These are phyloP conservation scores for Xylaria flabelliformis DNA, from an alignment of 495 filamentous ascomycete genomes.

Conservation along the genomic window DNA sequence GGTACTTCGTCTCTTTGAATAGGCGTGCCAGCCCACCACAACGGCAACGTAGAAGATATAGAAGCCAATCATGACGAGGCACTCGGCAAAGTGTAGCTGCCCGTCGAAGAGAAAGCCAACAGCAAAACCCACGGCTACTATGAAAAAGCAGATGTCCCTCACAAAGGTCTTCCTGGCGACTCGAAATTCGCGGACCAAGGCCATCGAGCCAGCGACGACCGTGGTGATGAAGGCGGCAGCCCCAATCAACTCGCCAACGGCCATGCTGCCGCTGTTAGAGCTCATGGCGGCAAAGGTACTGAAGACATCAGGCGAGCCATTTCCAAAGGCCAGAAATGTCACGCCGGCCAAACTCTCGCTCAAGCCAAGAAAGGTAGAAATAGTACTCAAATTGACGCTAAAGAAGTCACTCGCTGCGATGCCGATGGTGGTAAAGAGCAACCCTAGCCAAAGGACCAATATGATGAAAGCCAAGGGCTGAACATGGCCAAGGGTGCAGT, in stretches of 20 bases:
- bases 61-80: conserved; percentile 84
- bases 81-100: conserved; percentile 85
- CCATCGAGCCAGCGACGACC: conserved; percentile 98
- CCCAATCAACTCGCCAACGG: conserved; percentile 93
- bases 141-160: conserved; percentile 92
- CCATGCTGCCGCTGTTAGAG: conserved; percentile 93
- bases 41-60: conserved; percentile 90
- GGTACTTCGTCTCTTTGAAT: conserved; percentile 64
- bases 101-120: conserved; percentile 90
- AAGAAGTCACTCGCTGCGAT: conserved; percentile 98
- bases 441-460: conserved; percentile 80
- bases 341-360: conserved; percentile 97
- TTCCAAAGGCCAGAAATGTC: conserved; percentile 96
- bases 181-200: conserved; percentile 88
- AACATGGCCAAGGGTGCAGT: conserved; percentile 75
- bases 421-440: conserved; percentile 97
- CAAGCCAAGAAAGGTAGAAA: conserved; percentile 84
- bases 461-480: conserved; percentile 79
- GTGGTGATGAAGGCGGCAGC: conserved; percentile 96
- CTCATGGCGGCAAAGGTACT: conserved; percentile 98
- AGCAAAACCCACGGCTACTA: conserved; percentile 84
- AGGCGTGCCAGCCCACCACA: conserved; percentile 94
- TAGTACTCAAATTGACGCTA: conserved; percentile 93
- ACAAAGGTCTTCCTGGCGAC: conserved; percentile 89
- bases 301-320: conserved; percentile 99